Base-by-base conservation (phyloP, 495 filamentous ascomycete genomes). In the Tuber magnatum region DNA sequence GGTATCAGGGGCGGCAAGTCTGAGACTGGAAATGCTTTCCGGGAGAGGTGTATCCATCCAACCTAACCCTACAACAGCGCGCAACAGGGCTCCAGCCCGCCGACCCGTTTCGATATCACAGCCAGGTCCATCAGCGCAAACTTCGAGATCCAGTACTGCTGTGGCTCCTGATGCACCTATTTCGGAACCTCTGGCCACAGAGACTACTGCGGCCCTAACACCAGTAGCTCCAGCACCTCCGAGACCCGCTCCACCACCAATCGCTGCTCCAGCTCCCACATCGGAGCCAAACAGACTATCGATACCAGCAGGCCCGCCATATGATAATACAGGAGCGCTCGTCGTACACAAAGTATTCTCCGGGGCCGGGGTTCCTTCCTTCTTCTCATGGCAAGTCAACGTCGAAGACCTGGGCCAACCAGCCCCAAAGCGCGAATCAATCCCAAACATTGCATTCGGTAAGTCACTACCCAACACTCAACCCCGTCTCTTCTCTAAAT, bases 271-370 rank as follows among this genome's bases (percentile, higher is more conserved):
- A 51, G 46, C 46, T 51, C 46, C 46, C 22, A n/a, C 46, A 51
- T 51, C 46, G 10, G 22, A 51, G 46, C 46, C 46, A 51, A 51
- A 51, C 7, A 51, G 22, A 24, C 46, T 51, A n/a, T 51, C 46
- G 46, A 51, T 51, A 51, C 46, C 46, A 51, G 46, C 46, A 24
- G 46, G 20, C 46, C 46, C 46, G 22, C 46, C 46, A 51, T 24
- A n/a, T 51, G 46, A 51, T 51, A 51, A 51, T n/a, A 51, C 46
- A 51, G 46, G 46, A n/a, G 46, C 46, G 46, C 46, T 51, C 46
- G 46, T 51, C 46, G 10, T 51, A 51, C 46, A 51, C 46, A 51
- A 51, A 51, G 46, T 51, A 24, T 51, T 51, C 46, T n/a, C 46
- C 46, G 10, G 46, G 10, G 46, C 46, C 22, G 46, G 10, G 10